Conservation (phyloP, 768 basidiomycete genomes). For the Termitomyces heimii region DNA sequence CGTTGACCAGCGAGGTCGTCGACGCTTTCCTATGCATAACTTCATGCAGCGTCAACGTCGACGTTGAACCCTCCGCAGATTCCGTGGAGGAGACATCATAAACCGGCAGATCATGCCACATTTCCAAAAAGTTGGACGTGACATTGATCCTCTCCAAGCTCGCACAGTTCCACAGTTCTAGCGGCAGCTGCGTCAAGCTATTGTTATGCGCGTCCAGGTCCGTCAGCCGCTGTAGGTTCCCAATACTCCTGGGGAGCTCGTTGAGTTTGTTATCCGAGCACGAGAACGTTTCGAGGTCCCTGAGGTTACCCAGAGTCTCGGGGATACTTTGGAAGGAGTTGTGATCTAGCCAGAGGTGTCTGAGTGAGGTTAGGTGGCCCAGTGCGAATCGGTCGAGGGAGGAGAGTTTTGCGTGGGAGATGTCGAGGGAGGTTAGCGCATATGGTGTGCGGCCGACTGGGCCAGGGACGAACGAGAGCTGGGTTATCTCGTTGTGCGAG, state of each 20-base stretch:
- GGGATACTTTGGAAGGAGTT: constrained; percentile 85
- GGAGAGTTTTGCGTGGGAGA: constrained; percentile 86
- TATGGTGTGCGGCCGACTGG: constrained; percentile 38
- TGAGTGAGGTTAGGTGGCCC: constrained; percentile 66
- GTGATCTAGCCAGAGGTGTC: constrained; percentile 70
- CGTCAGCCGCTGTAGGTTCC: constrained; percentile 67
- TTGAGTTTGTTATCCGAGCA: constrained; percentile 91
- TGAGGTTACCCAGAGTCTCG: constrained; percentile 73
- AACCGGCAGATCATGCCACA: constrained; percentile 63
- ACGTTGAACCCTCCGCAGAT: neutral
- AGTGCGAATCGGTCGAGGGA: constrained; percentile 73
- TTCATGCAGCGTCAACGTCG: constrained; percentile 16
- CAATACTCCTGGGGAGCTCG: constrained; percentile 69
- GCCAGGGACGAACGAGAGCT: constrained; percentile 55
- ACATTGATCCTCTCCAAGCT: constrained; percentile 71
- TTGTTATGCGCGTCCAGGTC: constrained; percentile 89
- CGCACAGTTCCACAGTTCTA: constrained; percentile 78
- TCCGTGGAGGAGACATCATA: neutral
- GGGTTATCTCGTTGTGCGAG: constrained; percentile 86
- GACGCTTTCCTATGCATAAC: constrained; percentile 26
- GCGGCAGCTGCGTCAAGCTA: constrained; percentile 71
- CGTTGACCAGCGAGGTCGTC: constrained; percentile 18
- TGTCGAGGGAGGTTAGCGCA: constrained; percentile 70
- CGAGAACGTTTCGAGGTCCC: constrained; percentile 63
- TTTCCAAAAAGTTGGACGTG: constrained; percentile 79